Evolutionary conservation across 805 yeast genomes (phyloP), one percentile per base, ranked within the genome.

Genomic region (Cyberlindnera meyerae): DNA sequence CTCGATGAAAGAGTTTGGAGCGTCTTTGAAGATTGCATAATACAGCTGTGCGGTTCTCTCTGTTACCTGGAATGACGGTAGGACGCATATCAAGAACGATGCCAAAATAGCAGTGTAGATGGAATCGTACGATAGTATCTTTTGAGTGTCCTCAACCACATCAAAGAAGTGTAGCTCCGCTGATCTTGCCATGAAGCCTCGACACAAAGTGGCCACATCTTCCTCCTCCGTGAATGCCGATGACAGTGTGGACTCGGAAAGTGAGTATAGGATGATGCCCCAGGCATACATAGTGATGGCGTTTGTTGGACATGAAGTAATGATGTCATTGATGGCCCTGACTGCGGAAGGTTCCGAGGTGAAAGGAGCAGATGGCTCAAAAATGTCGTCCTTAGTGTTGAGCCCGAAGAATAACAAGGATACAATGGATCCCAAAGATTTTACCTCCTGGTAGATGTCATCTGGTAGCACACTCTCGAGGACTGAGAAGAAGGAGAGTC

Each of bases 251-350:
- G 68, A 61, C 7, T 65, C 63, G 42, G 78, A 76, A 8, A 54
- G 37, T 16, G 79, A 61, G 45, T 75, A 74, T 9, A 78, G 52
- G 9, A 78, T 55, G 11, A 80, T 71, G 21, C 84, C 72, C 90
- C 90, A 83, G 16, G 76, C 70, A 51, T 80, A 82, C 29, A 75
- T 54, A 1, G 79, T 61, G 9, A 81, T 54, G 3, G 83, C 61
- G 42, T 73, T 73, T 3, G 58, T 40, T 11, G 62, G 55, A 1
- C 69, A 49, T 8, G 58, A 51, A 5, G 60, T 37, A 13, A 79
- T 53, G 4, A 61, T 47, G 1, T 58, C 53, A 37, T 75, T 69
- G 18, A 77, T 60, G n/a, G 52, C 34, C 21, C 55, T 51, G 40
- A 76, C 65, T 4, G 61, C 43, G 0, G 45, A 39, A 2, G 63